phyloP scores from a whole-genome alignment of 441 rosid species.

The Adansonia gregorii region DNA sequence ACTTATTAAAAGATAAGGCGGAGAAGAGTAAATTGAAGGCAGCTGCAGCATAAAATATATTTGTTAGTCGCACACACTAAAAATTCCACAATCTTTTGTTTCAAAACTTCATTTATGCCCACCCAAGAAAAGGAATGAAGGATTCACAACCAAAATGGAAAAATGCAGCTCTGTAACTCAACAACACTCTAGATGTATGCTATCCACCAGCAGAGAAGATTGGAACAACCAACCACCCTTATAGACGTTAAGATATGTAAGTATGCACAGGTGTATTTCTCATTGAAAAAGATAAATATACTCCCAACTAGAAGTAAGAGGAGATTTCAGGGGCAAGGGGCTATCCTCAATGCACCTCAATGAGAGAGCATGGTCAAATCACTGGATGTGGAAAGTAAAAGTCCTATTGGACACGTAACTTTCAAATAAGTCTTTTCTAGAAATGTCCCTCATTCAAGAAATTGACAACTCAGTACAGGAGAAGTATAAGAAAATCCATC shows the following conservation, averaged over 20 bases:
- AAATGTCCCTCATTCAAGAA: constrained; percentile 10
- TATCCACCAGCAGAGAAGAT: constrained; percentile 6
- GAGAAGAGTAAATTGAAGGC: background rate
- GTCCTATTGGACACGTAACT: background rate
- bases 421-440: background rate
- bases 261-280: background rate
- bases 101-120: constrained; percentile 18
- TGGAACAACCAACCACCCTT: background rate
- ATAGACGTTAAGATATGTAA: background rate
- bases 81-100: constrained; percentile 3
- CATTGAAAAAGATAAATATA: constrained; percentile 2
- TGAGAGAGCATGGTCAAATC: constrained; percentile 15
- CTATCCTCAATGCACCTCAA: constrained; percentile 11
- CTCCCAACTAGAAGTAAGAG: background rate
- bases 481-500: background rate
- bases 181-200: constrained; percentile 8
- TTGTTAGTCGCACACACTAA: background rate
- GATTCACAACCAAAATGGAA: constrained; percentile 6
- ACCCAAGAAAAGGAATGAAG: constrained; percentile 10
- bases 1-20: background rate
- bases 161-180: background rate
- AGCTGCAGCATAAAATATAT: background rate
- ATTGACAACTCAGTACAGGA: background rate
- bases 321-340: background rate
- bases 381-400: constrained; percentile 8